A percentile compares a stretch with the other conserved stretches of the same genome.
Evolutionary conservation across 306 rosid genomes (phyloP).

Genomic region (Canavalia ensiformis): DNA sequence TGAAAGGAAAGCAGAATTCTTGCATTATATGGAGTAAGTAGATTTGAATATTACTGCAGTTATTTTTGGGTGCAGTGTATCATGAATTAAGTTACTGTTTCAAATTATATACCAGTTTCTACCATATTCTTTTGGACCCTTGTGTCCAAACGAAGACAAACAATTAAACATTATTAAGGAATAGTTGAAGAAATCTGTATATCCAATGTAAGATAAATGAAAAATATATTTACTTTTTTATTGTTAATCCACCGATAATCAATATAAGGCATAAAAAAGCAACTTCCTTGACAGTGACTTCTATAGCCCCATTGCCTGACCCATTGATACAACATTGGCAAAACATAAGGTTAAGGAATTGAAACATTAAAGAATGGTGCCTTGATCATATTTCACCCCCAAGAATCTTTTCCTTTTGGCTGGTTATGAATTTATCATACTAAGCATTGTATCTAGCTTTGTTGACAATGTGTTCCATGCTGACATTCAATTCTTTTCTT

Average conservation of each 20-base stretch:
- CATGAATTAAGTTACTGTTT: background rate
- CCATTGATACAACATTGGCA: background rate
- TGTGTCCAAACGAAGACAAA: background rate
- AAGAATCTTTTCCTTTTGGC: conserved; percentile 29
- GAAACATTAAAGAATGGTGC: background rate
- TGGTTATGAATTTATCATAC: conserved; percentile 15
- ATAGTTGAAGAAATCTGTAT: conserved; percentile 9
- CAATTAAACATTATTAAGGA: conserved; percentile 9
- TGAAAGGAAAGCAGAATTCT: background rate
- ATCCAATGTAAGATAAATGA: background rate
- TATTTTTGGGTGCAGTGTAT: background rate
- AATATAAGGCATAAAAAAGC: background rate
- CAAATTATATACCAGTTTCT: background rate
- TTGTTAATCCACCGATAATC: background rate
- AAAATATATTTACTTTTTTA: background rate
- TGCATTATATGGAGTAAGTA: background rate
- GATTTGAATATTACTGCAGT: background rate
- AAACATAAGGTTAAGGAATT: background rate
- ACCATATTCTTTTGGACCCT: background rate
- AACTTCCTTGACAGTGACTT: conserved; percentile 1
- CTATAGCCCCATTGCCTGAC: background rate
- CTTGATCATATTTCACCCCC: conserved; percentile 25
- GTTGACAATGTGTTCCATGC: conserved; percentile 43
- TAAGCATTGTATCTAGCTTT: conserved; percentile 12
- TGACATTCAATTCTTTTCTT: conserved; percentile 28